phyloP scores from a whole-genome alignment of 257 asterid species.

The Avicennia marina region DNA sequence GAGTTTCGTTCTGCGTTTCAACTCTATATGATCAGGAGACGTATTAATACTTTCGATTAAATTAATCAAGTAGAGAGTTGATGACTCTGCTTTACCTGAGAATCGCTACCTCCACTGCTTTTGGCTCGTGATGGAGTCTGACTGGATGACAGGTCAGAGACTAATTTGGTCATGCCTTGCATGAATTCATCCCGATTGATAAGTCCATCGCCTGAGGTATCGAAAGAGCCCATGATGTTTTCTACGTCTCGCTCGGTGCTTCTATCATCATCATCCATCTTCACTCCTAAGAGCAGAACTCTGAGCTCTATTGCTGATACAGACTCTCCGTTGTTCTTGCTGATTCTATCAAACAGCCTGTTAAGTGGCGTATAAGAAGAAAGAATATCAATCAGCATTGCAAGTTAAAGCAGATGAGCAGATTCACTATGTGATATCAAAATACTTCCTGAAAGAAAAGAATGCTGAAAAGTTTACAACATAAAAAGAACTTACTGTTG shows the following conservation, averaged over 20 bases:
- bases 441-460: too few relatives aligned
- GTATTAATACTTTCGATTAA: background rate
- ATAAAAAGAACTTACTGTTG: constrained; percentile 24
- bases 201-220: constrained; percentile 37
- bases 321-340: constrained; percentile 25
- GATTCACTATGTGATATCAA: too few relatives aligned
- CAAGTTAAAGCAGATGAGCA: too few relatives aligned
- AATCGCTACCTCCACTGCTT: background rate
- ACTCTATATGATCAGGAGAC: too few relatives aligned
- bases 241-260: constrained; percentile 34
- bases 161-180: constrained; percentile 36
- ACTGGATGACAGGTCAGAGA: constrained; percentile 21
- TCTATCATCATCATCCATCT: constrained; percentile 31
- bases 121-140: constrained; percentile 15
- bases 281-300: constrained; percentile 47
- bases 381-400: background rate
- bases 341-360: constrained; percentile 40
- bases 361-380: background rate
- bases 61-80: background rate
- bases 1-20: constrained; percentile 27
- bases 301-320: constrained; percentile 49
- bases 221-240: constrained; percentile 33
- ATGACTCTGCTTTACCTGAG: constrained; percentile 27
- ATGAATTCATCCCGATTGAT: constrained; percentile 40
- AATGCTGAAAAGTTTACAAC: background rate